A percentile compares a stretch with the other conserved stretches of the same genome.
Evolutionary conservation across 768 basidiomycete genomes (phyloP).

Genomic region (Mycena kentingensis): DNA sequence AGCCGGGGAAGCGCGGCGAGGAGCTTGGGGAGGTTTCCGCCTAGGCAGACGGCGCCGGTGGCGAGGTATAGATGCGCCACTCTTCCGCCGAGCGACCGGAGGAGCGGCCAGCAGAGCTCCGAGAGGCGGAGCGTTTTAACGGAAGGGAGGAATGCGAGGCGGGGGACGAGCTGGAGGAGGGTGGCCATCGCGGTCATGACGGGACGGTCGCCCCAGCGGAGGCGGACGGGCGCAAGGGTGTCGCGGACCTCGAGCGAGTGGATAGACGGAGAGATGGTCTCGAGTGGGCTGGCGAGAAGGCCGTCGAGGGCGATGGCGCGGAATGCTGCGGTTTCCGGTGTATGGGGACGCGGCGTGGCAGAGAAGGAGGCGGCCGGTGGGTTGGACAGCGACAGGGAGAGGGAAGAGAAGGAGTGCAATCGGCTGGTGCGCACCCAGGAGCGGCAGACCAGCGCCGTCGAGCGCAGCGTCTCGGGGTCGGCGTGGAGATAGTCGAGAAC

Average conservation of each 20-base stretch:
- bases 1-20: slow-evolving; percentile 3
- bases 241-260: slow-evolving; percentile 1
- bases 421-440: slow-evolving; percentile 31
- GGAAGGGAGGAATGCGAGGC: neutral
- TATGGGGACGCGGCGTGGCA: neutral
- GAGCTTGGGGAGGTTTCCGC: neutral
- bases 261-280: slow-evolving; percentile 9
- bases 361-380: neutral
- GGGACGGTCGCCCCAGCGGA: neutral
- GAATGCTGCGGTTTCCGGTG: neutral
- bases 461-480: slow-evolving; percentile 24
- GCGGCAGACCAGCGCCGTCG: slow-evolving; percentile 28
- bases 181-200: neutral
- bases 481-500: slow-evolving; percentile 36
- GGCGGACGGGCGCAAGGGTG: slow-evolving; percentile 1
- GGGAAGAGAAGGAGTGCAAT: slow-evolving; percentile 28
- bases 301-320: slow-evolving; percentile 6
- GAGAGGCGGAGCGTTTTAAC: slow-evolving; percentile 7
- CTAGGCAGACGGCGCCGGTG: slow-evolving; percentile 6
- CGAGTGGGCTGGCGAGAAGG: slow-evolving; percentile 10
- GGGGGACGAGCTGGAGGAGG: slow-evolving; percentile 10
- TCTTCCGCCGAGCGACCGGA: slow-evolving; percentile 23
- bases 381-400: slow-evolving; percentile 10
- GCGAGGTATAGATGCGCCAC: slow-evolving; percentile 4
- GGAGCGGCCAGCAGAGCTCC: slow-evolving; percentile 5